phyloP scores from a whole-genome alignment of 129 eudicot species.

The Helianthus annuus region HanXRQr2.0-SUNRISE NC_035438.2:34175065-34175564 shows the following conservation, averaged over 20 bases:
- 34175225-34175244: constrained; percentile 32
- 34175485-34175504: constrained; percentile 99
- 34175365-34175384: not conserved
- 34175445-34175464: constrained; percentile 47
- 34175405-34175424: constrained; percentile 14
- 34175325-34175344: constrained; percentile 50
- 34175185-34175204: constrained; percentile 66
- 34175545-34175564: constrained; percentile 32
- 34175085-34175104: constrained; percentile 34
- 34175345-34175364: constrained; percentile 54
- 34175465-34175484: constrained; percentile 77
- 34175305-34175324: constrained; percentile 42
- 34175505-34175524: constrained; percentile 53
- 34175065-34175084: constrained; percentile 29
- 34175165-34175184: constrained; percentile 78
- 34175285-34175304: constrained; percentile 36
- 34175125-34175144: constrained; percentile 52
- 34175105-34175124: constrained; percentile 35
- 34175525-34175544: constrained; percentile 39
- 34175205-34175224: constrained; percentile 63
- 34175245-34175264: constrained; percentile 47
- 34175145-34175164: constrained; percentile 71
- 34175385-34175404: not conserved
- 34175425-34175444: not conserved
- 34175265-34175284: constrained; percentile 45